Base-by-base conservation (phyloP, 352 stramenopile genomes). In the Globisporangium okanoganense region DNA sequence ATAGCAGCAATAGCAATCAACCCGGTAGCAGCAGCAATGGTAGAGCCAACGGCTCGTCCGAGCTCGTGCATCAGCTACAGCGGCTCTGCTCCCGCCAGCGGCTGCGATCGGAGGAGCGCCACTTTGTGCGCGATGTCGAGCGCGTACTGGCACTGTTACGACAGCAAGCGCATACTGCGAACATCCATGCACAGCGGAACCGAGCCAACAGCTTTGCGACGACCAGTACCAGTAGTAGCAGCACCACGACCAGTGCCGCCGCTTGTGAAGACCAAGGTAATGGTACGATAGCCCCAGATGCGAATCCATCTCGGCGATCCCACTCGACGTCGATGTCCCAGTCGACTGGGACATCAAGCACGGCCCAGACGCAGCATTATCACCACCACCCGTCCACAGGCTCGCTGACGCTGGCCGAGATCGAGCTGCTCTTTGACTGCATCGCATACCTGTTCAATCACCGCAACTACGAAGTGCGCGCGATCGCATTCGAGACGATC, bases 401-500 rank as follows among this genome's bases (percentile, higher is more conserved):
- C 33, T 48, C 61, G 29, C 67, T 59, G 20, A 71, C 47, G 27
- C 20, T 53, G 7, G 27, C 64, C 24, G 78, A 87, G 55, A 73
- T 88, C n/a, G 72, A 82, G 49, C 64, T 81, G n/a, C 64, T 91
- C 18, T 59, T 92, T 18, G 69, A 88, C 50, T 88, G 80, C 55
- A 88, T 94, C 61, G 71, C 72, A 1, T 71, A 87, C 22, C 61
- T 95, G 38, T 88, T 94, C 57, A 68, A 74, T 20, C 85, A 93
- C 55, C 75, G 84, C 6, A 90, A 93, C 49, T 56, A 67, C 2
- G 79, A 88, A 9, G 78, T 92, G 12, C 79, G 86, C 25, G 67
- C 71, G n/a, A 35, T 94, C 31, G 82, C 79, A 14, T 94, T 91
- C 62, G 81, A 92, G 59, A 75, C 92, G 27, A 66, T 90, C 29